Evolutionary conservation across 331 rosid species (phyloP).

Genomic region (Phaseolus coccineus): DNA sequence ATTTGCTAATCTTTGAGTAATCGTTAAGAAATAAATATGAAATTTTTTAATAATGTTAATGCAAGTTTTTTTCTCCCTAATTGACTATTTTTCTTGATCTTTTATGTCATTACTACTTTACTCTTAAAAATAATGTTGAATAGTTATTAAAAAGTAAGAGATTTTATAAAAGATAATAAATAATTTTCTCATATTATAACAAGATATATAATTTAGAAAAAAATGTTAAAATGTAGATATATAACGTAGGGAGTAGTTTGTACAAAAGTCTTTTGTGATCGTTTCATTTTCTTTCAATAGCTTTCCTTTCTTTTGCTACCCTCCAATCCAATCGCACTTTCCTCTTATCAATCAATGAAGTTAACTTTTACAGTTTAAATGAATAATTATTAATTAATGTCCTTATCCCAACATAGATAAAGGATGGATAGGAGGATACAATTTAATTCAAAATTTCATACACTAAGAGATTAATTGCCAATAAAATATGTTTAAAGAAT

Average conservation of each 20-base stretch:
- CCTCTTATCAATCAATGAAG: not conserved
- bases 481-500: not conserved
- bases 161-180: not conserved
- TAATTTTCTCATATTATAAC: not conserved
- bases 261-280: not conserved
- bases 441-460: not conserved
- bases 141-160: not conserved
- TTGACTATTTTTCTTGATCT: not conserved
- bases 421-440: not conserved
- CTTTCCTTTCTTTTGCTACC: not conserved
- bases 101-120: not conserved
- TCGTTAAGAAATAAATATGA: not conserved
- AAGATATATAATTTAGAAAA: not conserved
- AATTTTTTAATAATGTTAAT: not conserved
- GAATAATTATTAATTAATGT: not conserved
- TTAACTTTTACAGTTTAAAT: not conserved
- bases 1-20: not conserved
- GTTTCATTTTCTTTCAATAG: not conserved
- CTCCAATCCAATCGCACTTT: not conserved
- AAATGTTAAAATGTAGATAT: not conserved
- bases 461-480: not conserved
- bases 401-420: not conserved
- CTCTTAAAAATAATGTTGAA: not conserved
- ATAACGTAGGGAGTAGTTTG: conserved; percentile 1
- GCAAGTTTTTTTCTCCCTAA: not conserved